A percentile compares a stretch with the other conserved stretches of the same genome.
These are phyloP conservation scores for Alternaria dauci DNA, from an alignment of 2,329 filamentous ascomycete genomes.

Conservation along the genomic window DNA sequence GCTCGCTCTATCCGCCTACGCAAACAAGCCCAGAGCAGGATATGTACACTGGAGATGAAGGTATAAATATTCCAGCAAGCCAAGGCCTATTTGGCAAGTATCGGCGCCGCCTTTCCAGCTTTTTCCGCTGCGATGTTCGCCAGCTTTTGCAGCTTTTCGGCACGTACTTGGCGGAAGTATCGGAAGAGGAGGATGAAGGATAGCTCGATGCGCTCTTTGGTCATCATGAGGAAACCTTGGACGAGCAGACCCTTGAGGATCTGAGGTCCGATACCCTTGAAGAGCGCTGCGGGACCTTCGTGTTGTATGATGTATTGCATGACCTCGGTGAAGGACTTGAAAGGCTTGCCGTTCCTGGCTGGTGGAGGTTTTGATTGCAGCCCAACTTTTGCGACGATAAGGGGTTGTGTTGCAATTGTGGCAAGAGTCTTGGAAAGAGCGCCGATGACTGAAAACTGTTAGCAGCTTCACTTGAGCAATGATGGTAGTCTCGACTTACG, in stretches of 20 bases:
- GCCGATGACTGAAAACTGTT: slow-evolving; percentile 72
- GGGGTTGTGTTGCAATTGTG: slow-evolving; percentile 89
- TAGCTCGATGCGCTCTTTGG: slow-evolving; percentile 93
- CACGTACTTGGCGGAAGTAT: slow-evolving; percentile 76
- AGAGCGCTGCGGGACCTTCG: slow-evolving; percentile 83
- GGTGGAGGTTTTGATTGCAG: slow-evolving; percentile 92
- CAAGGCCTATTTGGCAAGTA: slow-evolving; percentile 42
- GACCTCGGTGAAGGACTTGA: slow-evolving; percentile 91
- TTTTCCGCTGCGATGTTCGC: slow-evolving; percentile 70
- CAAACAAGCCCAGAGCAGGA: slow-evolving; percentile 1
- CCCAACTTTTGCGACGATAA: slow-evolving; percentile 98
- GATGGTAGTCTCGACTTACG: slow-evolving; percentile 64
- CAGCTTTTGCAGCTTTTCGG: slow-evolving; percentile 73
- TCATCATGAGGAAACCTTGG: slow-evolving; percentile 98
- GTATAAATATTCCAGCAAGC: slow-evolving; percentile 4
- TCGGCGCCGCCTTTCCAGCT: slow-evolving; percentile 44
- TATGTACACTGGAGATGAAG: slow-evolving; percentile 15
- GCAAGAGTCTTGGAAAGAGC: slow-evolving; percentile 92
- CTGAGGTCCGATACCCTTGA: slow-evolving; percentile 96
- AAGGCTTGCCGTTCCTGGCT: slow-evolving; percentile 83
- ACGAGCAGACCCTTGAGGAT: slow-evolving; percentile 92
- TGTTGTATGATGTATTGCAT: slow-evolving; percentile 93
- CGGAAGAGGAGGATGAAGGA: slow-evolving; percentile 86
- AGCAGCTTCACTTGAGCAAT: slow-evolving; percentile 15
- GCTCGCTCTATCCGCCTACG: not conserved